Base-by-base conservation (phyloP, 169 alveolate species). In the Eimeria tenella region DNA sequence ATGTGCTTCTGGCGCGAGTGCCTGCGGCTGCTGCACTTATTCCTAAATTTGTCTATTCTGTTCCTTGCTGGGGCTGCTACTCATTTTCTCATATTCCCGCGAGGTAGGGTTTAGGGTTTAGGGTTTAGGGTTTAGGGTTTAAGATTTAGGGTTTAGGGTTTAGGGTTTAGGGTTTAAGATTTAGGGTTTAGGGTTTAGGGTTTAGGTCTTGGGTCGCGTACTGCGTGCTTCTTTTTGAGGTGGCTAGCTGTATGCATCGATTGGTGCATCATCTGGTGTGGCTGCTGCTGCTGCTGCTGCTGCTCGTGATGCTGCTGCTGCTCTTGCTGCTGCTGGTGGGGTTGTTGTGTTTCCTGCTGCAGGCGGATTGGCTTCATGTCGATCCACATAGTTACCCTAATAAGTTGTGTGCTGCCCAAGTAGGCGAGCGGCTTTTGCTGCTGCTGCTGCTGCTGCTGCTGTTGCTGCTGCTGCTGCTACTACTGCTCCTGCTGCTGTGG, bases 331-430 rank as follows among this genome's bases (percentile, higher is more conserved):
- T 73, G 50, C 50, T 9, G 65, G 65, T 58, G 65, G 65, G 65
- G 65, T 58, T 58, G 65, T 58, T 58, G 60, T 56, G 56, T n/a
- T 23, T 21, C 10, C n/a, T 58, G 4, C 52, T 49, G 52, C 81
- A 84, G 92, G n/a, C 92, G 92, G 23, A 60, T 84, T 19, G 92
- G 92, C 17, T 84, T 84, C 81, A 84, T 84, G 92, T 53, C 60
- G 10, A 49, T 84, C 8, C 92, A 77, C 21, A 63, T 84, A 21
- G 65, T 60, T 50, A 84, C 92, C 53, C 81, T 84, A 21, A 84
- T 84, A 62, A 49, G 65, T 21, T 31, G 71, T 25, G 65, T 68
- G 31, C 56, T 84, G 82, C 92, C 92, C 25, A 17, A n/a, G 90
- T 82, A 55, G 58, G 53, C 75, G 4, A 21, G 5, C 21, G 15